Evolutionary conservation across 768 basidiomycete species (phyloP).

Genomic region (Kwoniella sp.): DNA sequence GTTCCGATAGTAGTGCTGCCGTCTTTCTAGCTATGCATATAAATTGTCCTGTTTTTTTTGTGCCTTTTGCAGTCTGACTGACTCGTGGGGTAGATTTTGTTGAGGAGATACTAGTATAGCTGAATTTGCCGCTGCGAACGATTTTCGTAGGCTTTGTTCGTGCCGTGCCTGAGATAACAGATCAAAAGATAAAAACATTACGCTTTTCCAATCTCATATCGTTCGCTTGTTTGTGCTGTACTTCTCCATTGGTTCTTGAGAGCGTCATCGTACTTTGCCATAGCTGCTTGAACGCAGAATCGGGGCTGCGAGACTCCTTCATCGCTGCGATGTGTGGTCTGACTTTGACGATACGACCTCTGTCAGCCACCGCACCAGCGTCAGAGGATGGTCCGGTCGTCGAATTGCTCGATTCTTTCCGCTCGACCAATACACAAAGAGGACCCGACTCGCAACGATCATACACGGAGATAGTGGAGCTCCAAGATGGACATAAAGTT

Average conservation of each 20-base stretch:
- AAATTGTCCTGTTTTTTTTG: no score
- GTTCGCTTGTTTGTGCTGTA: no score
- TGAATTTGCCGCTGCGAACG: background rate
- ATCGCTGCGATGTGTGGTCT: constrained; percentile 39
- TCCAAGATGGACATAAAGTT: constrained; percentile 8
- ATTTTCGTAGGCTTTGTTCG: background rate
- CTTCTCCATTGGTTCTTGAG: no score
- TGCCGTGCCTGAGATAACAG: constrained; percentile 18
- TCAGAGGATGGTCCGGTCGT: background rate
- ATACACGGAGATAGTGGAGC: constrained; percentile 8
- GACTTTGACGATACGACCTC: constrained; percentile 29
- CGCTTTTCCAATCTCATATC: no score
- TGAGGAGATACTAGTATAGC: no score
- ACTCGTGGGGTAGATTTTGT: no score
- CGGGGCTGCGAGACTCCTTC: background rate
- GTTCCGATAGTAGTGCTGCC: no score
- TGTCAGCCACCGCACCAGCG: background rate
- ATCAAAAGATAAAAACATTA: background rate
- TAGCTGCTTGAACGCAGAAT: background rate
- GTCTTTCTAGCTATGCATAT: no score
- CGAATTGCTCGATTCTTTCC: constrained; percentile 26
- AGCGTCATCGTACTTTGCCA: background rate
- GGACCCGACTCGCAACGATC: constrained; percentile 38
- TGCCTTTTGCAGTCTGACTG: no score
- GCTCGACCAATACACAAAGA: constrained; percentile 18